Percentiles rank a stretch among this genome's conserved stretches.
Evolutionary conservation across 2,329 filamentous ascomycete species (phyloP).

Genomic region (Stemphylium vesicarium): DNA sequence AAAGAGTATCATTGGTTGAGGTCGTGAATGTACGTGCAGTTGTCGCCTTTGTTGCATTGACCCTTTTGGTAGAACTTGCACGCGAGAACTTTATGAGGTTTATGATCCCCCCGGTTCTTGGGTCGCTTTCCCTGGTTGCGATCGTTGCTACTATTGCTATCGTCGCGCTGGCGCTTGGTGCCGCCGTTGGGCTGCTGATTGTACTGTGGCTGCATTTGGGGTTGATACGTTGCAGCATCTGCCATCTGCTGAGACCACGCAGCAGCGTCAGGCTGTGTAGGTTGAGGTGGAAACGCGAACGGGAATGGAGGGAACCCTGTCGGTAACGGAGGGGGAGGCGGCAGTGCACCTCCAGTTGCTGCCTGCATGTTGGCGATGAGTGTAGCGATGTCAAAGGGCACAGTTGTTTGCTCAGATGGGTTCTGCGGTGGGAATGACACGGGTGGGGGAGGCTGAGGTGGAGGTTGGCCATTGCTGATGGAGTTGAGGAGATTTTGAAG

Average conservation of each 20-base stretch:
- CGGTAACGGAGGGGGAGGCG: conserved; percentile 33
- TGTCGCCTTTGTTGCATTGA: conserved; percentile 74
- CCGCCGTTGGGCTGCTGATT: conserved; percentile 39
- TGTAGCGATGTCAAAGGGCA: conserved; percentile 29
- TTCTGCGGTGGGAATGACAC: conserved; percentile 16
- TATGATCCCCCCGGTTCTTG: conserved; percentile 28
- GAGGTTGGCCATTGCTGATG: conserved; percentile 18
- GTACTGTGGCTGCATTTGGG: conserved; percentile 21
- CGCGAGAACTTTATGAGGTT: conserved; percentile 53
- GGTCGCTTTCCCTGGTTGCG: conserved; percentile 61
- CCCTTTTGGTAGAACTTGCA: conserved; percentile 75
- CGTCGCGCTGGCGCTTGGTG: conserved; percentile 47
- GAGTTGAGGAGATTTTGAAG: conserved; percentile 40
- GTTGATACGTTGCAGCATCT: conserved; percentile 16
- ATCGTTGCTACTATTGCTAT: conserved; percentile 35
- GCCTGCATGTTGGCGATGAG: conserved; percentile 34
- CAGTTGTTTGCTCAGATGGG: conserved; percentile 21
- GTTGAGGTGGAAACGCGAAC: conserved; percentile 23
- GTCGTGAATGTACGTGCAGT: conserved; percentile 77
- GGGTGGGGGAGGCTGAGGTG: conserved; percentile 22
- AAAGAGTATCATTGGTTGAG: conserved; percentile 12
- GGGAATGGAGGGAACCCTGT: conserved; percentile 27
- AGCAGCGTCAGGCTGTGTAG: conserved; percentile 14
- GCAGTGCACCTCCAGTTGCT: conserved; percentile 22
- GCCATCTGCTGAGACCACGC: conserved; percentile 25